phyloP scores from a whole-genome alignment of 2,329 filamentous ascomycete species.

The Plectosphaerella sp. region DNA sequence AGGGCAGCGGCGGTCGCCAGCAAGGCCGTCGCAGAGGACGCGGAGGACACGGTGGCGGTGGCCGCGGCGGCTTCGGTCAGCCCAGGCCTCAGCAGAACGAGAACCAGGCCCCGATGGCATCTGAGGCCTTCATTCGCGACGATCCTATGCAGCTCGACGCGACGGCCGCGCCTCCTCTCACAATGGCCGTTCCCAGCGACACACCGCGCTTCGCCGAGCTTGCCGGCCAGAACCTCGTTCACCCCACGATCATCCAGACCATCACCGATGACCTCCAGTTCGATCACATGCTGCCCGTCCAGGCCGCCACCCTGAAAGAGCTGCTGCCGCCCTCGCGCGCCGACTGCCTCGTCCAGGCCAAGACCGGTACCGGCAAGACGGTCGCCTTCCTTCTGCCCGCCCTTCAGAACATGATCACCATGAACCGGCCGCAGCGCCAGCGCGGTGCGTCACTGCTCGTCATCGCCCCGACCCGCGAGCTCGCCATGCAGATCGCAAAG shows the following conservation, averaged over 20 bases:
- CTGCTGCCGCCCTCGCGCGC: slow-evolving; percentile 38
- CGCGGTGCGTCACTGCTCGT: slow-evolving; percentile 56
- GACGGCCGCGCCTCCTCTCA: slow-evolving; percentile 21
- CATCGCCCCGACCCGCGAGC: slow-evolving; percentile 66
- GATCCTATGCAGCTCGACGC: background rate
- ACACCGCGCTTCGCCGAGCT: slow-evolving; percentile 43
- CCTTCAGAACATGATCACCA: slow-evolving; percentile 67
- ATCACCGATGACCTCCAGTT: slow-evolving; percentile 45
- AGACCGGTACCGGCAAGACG: slow-evolving; percentile 85
- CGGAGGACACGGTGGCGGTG: too few relatives aligned
- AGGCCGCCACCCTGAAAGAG: slow-evolving; percentile 44
- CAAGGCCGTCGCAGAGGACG: too few relatives aligned
- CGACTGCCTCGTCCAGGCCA: slow-evolving; percentile 71
- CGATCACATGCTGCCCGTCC: slow-evolving; percentile 50
- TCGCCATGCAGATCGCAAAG: slow-evolving; percentile 65
- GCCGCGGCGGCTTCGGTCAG: too few relatives aligned
- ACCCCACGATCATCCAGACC: slow-evolving; percentile 42
- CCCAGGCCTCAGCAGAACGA: too few relatives aligned
- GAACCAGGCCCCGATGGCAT: too few relatives aligned
- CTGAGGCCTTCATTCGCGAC: too few relatives aligned
- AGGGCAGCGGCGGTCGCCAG: too few relatives aligned
- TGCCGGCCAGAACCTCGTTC: slow-evolving; percentile 31
- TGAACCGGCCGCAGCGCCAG: slow-evolving; percentile 20
- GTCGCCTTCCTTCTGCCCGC: slow-evolving; percentile 79
- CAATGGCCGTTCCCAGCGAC: slow-evolving; percentile 33